Evolutionary conservation across 1,284 basidiomycete genomes (phyloP).

Genomic region (Cryptococcus sp.): DNA sequence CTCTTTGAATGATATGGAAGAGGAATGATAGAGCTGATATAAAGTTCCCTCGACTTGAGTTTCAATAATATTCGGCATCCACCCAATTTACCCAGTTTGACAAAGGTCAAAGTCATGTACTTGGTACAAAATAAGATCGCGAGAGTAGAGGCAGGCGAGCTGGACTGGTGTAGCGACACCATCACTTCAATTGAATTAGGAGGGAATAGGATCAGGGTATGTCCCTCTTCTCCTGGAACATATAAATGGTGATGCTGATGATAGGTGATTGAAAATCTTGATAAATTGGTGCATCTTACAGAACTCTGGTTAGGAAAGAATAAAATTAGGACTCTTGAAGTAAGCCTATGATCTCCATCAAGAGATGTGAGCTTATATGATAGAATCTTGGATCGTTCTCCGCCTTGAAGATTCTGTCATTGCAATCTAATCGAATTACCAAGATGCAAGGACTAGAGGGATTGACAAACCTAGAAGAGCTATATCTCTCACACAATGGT

Average conservation of each 20-base stretch:
- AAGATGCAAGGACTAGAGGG: slow-evolving; percentile 74
- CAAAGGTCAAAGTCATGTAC: slow-evolving; percentile 68
- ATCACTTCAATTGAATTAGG: slow-evolving; percentile 85
- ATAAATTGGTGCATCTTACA: slow-evolving; percentile 73
- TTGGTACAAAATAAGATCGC: slow-evolving; percentile 96
- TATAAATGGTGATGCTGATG: neutral
- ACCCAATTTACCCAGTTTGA: slow-evolving; percentile 59
- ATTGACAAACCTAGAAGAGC: slow-evolving; percentile 72
- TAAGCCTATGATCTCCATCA: slow-evolving; percentile 34
- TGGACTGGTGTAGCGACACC: slow-evolving; percentile 56
- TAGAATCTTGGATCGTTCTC: slow-evolving; percentile 61
- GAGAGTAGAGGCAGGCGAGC: slow-evolving; percentile 62
- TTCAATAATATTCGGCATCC: slow-evolving; percentile 77
- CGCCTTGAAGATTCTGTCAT: slow-evolving; percentile 72
- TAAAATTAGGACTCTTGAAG: slow-evolving; percentile 84
- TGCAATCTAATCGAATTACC: slow-evolving; percentile 92
- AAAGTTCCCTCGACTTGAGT: slow-evolving; percentile 81
- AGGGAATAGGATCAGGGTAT: slow-evolving; percentile 80
- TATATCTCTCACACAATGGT: slow-evolving; percentile 95
- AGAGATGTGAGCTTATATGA: slow-evolving; percentile 5
- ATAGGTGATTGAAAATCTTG: slow-evolving; percentile 82
- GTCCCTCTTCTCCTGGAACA: slow-evolving; percentile 24
- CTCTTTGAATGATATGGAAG: neutral
- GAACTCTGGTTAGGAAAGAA: slow-evolving; percentile 98
- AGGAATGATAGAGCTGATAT: neutral